Conservation (phyloP, 495 filamentous ascomycete genomes). For the Xylaria flabelliformis region DNA sequence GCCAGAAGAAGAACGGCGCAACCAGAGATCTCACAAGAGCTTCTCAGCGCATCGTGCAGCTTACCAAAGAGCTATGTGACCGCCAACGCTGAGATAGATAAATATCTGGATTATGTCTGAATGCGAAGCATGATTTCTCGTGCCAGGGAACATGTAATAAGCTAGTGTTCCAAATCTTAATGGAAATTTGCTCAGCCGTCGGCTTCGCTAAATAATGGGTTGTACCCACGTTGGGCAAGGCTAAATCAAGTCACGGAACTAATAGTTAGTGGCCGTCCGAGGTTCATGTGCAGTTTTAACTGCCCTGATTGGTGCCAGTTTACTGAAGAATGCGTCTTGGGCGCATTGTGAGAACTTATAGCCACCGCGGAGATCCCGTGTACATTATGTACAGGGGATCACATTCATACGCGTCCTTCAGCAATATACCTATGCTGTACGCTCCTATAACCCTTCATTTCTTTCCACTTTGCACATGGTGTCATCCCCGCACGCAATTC, state of each 20-base stretch:
- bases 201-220: conserved; percentile 19
- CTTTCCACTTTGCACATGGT: conserved; percentile 22
- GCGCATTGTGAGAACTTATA: conserved; percentile 18
- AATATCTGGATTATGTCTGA: background rate
- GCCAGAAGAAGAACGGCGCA: conserved; percentile 11
- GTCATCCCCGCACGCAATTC: conserved; percentile 31
- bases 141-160: conserved; percentile 8
- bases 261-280: background rate
- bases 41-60: conserved; percentile 16
- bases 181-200: conserved; percentile 5
- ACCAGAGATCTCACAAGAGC: conserved; percentile 10
- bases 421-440: conserved; percentile 12
- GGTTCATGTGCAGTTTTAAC: background rate
- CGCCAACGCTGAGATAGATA: background rate
- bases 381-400: conserved; percentile 14
- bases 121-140: background rate
- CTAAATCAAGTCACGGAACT: conserved; percentile 15
- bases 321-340: background rate
- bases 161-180: conserved; percentile 12
- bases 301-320: conserved; percentile 14
- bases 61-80: conserved; percentile 14
- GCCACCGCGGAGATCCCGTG: conserved; percentile 24
- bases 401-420: conserved; percentile 16
- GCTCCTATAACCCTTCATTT: conserved; percentile 6
- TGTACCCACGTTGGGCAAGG: conserved; percentile 15